Evolutionary conservation across 2,329 filamentous ascomycete genomes (phyloP).

Genomic region (Rhinocladiella mackenziei): DNA sequence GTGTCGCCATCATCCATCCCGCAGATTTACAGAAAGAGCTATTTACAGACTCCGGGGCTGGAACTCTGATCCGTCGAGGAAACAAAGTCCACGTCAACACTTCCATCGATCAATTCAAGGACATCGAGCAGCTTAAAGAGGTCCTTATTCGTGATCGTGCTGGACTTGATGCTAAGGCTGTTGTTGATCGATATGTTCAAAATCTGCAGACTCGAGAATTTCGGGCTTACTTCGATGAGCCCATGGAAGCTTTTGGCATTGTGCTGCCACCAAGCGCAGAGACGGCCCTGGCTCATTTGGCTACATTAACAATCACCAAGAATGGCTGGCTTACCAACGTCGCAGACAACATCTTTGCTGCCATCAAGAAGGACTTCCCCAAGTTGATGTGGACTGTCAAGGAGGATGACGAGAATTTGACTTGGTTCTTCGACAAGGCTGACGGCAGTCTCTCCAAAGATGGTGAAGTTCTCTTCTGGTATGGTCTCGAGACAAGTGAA

Average conservation of each 20-base stretch:
- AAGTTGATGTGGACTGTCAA: conserved; percentile 95
- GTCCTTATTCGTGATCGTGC: conserved; percentile 78
- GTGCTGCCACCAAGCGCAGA: conserved; percentile 67
- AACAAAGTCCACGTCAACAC: conserved; percentile 78
- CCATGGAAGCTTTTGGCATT: conserved; percentile 87
- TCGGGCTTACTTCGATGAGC: conserved; percentile 90
- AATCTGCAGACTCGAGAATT: conserved; percentile 73
- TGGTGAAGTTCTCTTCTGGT: conserved; percentile 94
- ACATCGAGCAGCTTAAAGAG: conserved; percentile 72
- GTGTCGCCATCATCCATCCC: conserved; percentile 95
- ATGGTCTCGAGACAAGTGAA: conserved; percentile 75
- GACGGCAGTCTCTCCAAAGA: conserved; percentile 83
- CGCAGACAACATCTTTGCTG: conserved; percentile 89
- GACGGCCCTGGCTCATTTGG: conserved; percentile 71
- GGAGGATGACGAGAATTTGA: conserved; percentile 91
- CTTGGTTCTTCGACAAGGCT: conserved; percentile 97
- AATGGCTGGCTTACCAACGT: conserved; percentile 92
- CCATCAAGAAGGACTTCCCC: conserved; percentile 88
- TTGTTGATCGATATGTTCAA: conserved; percentile 81
- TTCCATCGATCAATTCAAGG: conserved; percentile 68
- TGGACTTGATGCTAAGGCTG: conserved; percentile 73
- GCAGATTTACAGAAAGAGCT: conserved; percentile 93
- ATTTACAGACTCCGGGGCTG: conserved; percentile 92
- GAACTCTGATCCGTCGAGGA: conserved; percentile 85
- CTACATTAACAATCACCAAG: conserved; percentile 90